Conservation (phyloP, 441 rosid species). For the Metrosideros polymorpha region DNA sequence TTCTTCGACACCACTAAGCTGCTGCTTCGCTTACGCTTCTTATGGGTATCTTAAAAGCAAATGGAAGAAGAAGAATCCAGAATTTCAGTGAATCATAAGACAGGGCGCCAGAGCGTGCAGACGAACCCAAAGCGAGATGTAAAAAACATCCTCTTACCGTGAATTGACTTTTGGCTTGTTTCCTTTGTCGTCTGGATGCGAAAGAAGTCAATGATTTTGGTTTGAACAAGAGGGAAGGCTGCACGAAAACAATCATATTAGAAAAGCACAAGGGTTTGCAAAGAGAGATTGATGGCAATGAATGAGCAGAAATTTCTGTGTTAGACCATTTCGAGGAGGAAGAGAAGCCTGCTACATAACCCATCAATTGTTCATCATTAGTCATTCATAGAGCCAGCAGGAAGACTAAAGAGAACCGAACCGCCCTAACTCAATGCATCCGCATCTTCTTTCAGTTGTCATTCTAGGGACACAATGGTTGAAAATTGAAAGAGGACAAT, state of each 20-base stretch:
- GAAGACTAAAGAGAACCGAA: neutral
- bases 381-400: neutral
- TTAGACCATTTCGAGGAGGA: neutral
- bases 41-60: conserved; percentile 6
- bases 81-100: neutral
- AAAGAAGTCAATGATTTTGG: conserved; percentile 60
- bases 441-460: neutral
- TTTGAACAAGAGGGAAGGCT: conserved; percentile 74
- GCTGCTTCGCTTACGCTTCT: conserved; percentile 31
- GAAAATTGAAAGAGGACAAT: neutral
- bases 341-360: neutral
- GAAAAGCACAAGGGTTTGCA: neutral
- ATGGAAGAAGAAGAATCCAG: neutral
- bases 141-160: conserved; percentile 27
- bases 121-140: neutral
- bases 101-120: neutral
- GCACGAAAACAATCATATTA: conserved; percentile 2
- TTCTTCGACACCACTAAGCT: conserved; percentile 44
- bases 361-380: neutral
- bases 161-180: conserved; percentile 8
- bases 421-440: neutral
- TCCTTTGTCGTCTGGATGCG: conserved; percentile 35
- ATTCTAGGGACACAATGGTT: neutral
- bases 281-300: neutral
- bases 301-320: neutral